Evolutionary conservation across 805 yeast genomes (phyloP).

Genomic region (Candida silvatica): DNA sequence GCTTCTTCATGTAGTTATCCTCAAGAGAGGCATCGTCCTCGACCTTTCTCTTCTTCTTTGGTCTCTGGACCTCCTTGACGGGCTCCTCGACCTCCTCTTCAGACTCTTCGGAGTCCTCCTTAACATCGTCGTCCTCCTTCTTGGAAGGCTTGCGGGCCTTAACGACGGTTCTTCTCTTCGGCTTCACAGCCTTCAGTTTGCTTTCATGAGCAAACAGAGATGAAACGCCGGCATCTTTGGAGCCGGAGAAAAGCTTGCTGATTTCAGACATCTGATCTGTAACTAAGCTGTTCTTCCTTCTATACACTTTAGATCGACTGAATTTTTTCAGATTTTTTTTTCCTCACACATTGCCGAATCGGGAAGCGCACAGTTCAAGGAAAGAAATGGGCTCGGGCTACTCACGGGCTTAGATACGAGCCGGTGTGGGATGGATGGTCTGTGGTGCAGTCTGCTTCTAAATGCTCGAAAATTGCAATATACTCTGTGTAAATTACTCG

Average conservation of each 20-base stretch:
- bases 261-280: not conserved
- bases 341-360: slow-evolving; percentile 13
- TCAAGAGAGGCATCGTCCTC: slow-evolving; percentile 42
- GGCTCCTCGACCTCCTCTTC: slow-evolving; percentile 17
- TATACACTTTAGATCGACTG: not conserved
- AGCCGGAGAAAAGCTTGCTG: not conserved
- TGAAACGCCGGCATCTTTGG: not conserved
- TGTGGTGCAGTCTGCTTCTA: too few species aligned
- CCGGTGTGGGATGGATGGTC: too few species aligned
- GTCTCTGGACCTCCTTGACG: slow-evolving; percentile 7
- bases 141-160: slow-evolving; percentile 8
- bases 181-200: not conserved
- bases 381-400: too few species aligned
- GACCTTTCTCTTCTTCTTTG: slow-evolving; percentile 21
- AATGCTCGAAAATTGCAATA: too few species aligned
- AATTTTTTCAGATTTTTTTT: slow-evolving; percentile 4
- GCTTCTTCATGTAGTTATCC: slow-evolving; percentile 41
- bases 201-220: not conserved
- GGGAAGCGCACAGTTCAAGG: too few species aligned
- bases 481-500: too few species aligned
- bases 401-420: too few species aligned
- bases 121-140: slow-evolving; percentile 10
- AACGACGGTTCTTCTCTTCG: slow-evolving; percentile 6
- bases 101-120: slow-evolving; percentile 11
- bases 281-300: not conserved